A percentile compares a stretch with the other conserved stretches of the same genome.
phyloP scores from a whole-genome alignment of 2,329 filamentous ascomycete species.

The Harringtonia lauricola region DNA sequence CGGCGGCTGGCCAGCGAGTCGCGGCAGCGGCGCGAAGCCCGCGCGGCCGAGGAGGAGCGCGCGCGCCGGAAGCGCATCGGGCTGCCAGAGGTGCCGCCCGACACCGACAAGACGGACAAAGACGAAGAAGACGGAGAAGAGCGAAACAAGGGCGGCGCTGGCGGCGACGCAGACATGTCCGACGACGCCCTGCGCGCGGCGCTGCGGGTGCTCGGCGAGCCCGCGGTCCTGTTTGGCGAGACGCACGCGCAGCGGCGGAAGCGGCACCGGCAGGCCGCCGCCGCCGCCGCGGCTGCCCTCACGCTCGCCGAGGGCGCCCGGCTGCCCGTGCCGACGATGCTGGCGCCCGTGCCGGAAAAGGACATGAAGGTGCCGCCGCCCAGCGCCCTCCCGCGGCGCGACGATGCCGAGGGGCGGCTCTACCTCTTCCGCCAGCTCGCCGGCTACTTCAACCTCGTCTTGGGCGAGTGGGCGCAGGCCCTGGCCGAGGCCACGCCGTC shows the following conservation, averaged over 20 bases:
- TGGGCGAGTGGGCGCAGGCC: slow-evolving; percentile 75
- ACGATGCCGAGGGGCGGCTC: slow-evolving; percentile 52
- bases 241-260: slow-evolving; percentile 55
- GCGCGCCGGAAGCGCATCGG: slow-evolving; percentile 66
- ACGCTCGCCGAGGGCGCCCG: slow-evolving; percentile 1
- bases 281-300: slow-evolving; percentile 37
- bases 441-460: slow-evolving; percentile 94
- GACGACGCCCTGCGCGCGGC: slow-evolving; percentile 60
- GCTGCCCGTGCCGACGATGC: slow-evolving; percentile 77
- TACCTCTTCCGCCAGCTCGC: slow-evolving; percentile 81
- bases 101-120: slow-evolving; percentile 23
- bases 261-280: slow-evolving; percentile 57
- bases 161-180: slow-evolving; percentile 42
- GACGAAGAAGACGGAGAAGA: slow-evolving; percentile 22
- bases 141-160: slow-evolving; percentile 22
- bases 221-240: slow-evolving; percentile 72
- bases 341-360: slow-evolving; percentile 69
- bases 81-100: slow-evolving; percentile 56
- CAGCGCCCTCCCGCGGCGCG: slow-evolving; percentile 27
- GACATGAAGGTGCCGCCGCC: slow-evolving; percentile 73
- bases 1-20: slow-evolving; percentile 73
- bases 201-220: slow-evolving; percentile 63
- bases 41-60: slow-evolving; percentile 63
- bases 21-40: slow-evolving; percentile 54
- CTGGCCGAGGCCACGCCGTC: slow-evolving; percentile 35